Evolutionary conservation across 1,139 yeast genomes (phyloP), one percentile per base, ranked within the genome.

Genomic region (Nakaseomyces nivariensis): DNA sequence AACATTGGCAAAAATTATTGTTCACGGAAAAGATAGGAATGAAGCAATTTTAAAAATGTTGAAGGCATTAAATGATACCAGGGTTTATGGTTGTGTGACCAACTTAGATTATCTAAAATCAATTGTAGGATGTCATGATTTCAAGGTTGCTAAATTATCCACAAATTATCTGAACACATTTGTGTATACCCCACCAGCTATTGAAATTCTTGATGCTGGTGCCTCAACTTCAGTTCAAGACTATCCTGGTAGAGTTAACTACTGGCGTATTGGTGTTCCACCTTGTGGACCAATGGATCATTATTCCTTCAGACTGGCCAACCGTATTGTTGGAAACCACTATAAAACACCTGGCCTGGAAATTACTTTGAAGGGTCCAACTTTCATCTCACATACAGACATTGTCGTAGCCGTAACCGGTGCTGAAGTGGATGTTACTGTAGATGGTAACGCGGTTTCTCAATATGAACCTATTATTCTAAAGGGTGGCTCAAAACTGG

Each of bases 251-350:
- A 82, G 97, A 73, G 75, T 75, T 52, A 85, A 90, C 11, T 78
- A 84, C 66, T 92, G 97, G 97, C 77, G 83, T 63, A 74, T 85
- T 59, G 98, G 98, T 66, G 97, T 92, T 50, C 98, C 98, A 32
- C 97, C 97, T 8, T 87, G 96, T 37, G 98, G 98, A 45, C 96
- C 97, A 55, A 92, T 92, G 97, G 97, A 92, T 69, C 79, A 83
- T 54, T 89, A 82, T 60, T 81, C 97, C 2, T 90, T 89, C 72
- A 77, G 96, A 63, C 67, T 88, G 54, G 96, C 96, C 33, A 90
- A 92, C 72, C 74, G 85, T 64, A 80, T 87, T 63, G 97, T 92
- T 48, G 97, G 97, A 53, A 90, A 92, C 68, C 78, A 84, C 59
- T 69, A 73, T 58, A 72, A 76, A 45, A 85, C 96, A 13, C 96